Evolutionary conservation across 2,329 filamentous ascomycete species (phyloP).

Genomic region (Ceratocystis papillata): DNA sequence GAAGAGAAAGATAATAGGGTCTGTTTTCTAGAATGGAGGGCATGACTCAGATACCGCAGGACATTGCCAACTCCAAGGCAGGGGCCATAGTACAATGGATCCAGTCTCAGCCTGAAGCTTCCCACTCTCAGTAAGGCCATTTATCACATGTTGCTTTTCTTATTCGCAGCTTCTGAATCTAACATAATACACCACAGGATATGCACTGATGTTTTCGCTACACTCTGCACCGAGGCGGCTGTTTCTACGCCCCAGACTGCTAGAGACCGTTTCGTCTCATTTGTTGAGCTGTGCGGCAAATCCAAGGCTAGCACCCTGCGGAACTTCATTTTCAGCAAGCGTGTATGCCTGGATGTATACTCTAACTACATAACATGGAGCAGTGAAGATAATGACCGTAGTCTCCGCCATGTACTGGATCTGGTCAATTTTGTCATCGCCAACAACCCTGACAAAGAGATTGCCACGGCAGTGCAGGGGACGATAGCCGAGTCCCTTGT

Average conservation of each 20-base stretch:
- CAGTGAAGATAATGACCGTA: slow-evolving; percentile 53
- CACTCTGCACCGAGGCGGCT: slow-evolving; percentile 39
- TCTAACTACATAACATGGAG: slow-evolving; percentile 57
- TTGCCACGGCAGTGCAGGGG: slow-evolving; percentile 34
- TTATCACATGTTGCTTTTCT: neutral
- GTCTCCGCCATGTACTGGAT: slow-evolving; percentile 53
- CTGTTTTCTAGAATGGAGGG: slow-evolving; percentile 19
- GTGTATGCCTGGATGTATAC: slow-evolving; percentile 43
- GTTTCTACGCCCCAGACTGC: slow-evolving; percentile 20
- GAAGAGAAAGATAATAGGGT: neutral
- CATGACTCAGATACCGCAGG: slow-evolving; percentile 15
- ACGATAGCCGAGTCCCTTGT: slow-evolving; percentile 43
- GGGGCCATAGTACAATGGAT: slow-evolving; percentile 25
- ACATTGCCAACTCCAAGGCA: slow-evolving; percentile 21
- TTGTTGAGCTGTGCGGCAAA: slow-evolving; percentile 49
- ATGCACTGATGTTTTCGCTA: slow-evolving; percentile 41
- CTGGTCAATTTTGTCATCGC: slow-evolving; percentile 42
- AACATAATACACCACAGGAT: slow-evolving; percentile 8
- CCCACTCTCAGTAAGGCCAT: slow-evolving; percentile 20
- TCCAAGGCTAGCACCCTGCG: slow-evolving; percentile 37
- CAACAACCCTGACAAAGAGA: slow-evolving; percentile 39
- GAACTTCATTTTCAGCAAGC: slow-evolving; percentile 42
- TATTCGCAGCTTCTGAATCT: neutral
- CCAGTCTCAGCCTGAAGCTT: slow-evolving; percentile 22
- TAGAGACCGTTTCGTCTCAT: slow-evolving; percentile 29